Conservation (phyloP, 345 rosid species). For the Litchi chinensis region DNA sequence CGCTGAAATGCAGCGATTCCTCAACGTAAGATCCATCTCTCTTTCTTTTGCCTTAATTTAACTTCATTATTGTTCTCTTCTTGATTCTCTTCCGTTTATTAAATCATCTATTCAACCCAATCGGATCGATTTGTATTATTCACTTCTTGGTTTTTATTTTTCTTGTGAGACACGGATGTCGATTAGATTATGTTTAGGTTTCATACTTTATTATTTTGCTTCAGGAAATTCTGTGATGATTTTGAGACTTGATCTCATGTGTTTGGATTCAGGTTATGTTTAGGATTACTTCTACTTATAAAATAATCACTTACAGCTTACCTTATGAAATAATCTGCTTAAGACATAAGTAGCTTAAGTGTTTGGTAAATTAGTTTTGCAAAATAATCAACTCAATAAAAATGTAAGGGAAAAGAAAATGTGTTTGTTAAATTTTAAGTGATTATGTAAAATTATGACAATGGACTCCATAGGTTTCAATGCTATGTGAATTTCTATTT, state of each 20-base stretch:
- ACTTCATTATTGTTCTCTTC: not conserved
- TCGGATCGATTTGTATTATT: not conserved
- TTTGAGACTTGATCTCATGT: not conserved
- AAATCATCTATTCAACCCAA: not conserved
- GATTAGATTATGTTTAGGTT: too few relatives aligned
- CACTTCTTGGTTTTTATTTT: not conserved
- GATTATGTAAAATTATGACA: too few relatives aligned
- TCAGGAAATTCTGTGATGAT: not conserved
- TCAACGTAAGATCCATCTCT: constrained; percentile 45
- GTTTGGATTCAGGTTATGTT: not conserved
- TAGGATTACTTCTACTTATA: too few relatives aligned
- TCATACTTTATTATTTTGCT: too few relatives aligned
- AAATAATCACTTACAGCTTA: too few relatives aligned
- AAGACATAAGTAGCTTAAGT: too few relatives aligned
- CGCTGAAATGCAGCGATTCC: constrained; percentile 60
- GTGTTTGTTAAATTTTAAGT: too few relatives aligned
- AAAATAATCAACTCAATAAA: too few relatives aligned
- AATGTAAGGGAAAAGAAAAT: too few relatives aligned
- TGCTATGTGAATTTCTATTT: not conserved
- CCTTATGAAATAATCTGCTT: too few relatives aligned
- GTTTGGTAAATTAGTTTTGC: too few relatives aligned
- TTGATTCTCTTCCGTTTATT: not conserved
- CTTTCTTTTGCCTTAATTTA: not conserved
- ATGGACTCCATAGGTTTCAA: not conserved
- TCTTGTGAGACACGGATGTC: too few relatives aligned